Percentiles rank a stretch among this genome's conserved stretches.
These are phyloP conservation scores for Lophiotrema nucula DNA, from an alignment of 495 filamentous ascomycete genomes.

Conservation along the genomic window DNA sequence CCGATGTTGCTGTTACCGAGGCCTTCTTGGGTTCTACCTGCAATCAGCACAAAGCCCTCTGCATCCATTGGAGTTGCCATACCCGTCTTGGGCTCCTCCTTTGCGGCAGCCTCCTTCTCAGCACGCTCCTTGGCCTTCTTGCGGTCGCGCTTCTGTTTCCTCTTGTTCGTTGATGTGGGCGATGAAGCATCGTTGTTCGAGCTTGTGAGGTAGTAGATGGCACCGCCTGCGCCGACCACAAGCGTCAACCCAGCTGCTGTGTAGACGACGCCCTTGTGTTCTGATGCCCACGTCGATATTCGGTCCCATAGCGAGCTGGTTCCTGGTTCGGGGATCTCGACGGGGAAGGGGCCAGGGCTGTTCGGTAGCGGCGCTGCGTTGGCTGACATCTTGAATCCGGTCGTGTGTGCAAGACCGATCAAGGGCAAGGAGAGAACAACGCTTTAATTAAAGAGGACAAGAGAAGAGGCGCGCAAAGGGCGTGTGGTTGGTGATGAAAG, in stretches of 20 bases:
- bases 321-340: conserved; percentile 41
- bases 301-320: conserved; percentile 80
- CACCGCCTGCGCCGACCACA: conserved; percentile 84
- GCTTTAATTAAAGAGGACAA: background rate
- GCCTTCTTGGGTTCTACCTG: conserved; percentile 47
- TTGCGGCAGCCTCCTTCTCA: conserved; percentile 55
- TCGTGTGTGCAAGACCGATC: background rate
- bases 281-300: conserved; percentile 86
- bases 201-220: conserved; percentile 84
- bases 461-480: conserved; percentile 15
- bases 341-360: conserved; percentile 50
- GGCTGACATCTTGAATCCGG: conserved; percentile 24
- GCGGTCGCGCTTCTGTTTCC: conserved; percentile 64
- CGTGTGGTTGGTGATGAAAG: conserved; percentile 10
- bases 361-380: conserved; percentile 24
- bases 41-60: conserved; percentile 4
- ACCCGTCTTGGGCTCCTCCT: conserved; percentile 29
- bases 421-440: background rate
- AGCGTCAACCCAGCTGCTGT: conserved; percentile 92
- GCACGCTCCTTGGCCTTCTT: conserved; percentile 54
- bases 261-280: conserved; percentile 92
- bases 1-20: conserved; percentile 59
- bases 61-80: background rate
- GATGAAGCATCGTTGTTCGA: conserved; percentile 38
- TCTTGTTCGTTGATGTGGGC: conserved; percentile 24